phyloP scores from a whole-genome alignment of 345 rosid species.

The Zanthoxylum bungeanum region DNA sequence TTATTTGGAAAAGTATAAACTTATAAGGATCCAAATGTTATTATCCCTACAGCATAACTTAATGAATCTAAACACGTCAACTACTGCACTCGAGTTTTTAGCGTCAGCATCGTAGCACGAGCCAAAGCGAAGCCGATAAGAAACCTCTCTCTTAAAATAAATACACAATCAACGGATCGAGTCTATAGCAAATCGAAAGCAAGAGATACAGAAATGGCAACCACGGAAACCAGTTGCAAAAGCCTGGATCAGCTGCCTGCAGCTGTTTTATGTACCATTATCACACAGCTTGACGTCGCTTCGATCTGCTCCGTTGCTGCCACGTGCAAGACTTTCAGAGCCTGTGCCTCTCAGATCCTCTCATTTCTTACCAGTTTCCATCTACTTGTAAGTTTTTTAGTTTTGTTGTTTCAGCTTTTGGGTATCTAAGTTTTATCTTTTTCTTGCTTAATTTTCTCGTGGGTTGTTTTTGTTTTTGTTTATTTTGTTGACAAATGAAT shows the following conservation, averaged over 20 bases:
- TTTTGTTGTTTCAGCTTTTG: background rate
- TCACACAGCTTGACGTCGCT: slow-evolving; percentile 74
- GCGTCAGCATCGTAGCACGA: background rate
- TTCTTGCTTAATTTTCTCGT: background rate
- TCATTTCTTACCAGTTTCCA: slow-evolving; percentile 75
- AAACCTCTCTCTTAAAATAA: background rate
- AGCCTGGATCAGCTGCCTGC: slow-evolving; percentile 67
- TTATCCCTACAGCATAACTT: background rate
- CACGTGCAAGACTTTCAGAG: slow-evolving; percentile 52
- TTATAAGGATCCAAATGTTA: background rate
- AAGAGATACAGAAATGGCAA: slow-evolving; percentile 17
- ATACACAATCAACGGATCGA: background rate
- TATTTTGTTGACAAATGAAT: background rate
- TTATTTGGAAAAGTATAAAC: too few species aligned
- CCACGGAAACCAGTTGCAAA: slow-evolving; percentile 15
- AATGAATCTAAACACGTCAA: background rate
- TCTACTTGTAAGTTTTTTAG: slow-evolving; percentile 45
- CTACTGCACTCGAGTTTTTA: background rate
- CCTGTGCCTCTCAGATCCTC: slow-evolving; percentile 63
- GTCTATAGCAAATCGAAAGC: background rate
- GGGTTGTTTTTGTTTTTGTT: background rate
- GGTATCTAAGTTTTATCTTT: background rate
- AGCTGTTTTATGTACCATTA: slow-evolving; percentile 59
- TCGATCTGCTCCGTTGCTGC: slow-evolving; percentile 76
- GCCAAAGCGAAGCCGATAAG: background rate